These are phyloP conservation scores for Astrephomene gubernaculifera DNA, from an alignment of 139 green algal genomes.

Conservation along the genomic window DNA sequence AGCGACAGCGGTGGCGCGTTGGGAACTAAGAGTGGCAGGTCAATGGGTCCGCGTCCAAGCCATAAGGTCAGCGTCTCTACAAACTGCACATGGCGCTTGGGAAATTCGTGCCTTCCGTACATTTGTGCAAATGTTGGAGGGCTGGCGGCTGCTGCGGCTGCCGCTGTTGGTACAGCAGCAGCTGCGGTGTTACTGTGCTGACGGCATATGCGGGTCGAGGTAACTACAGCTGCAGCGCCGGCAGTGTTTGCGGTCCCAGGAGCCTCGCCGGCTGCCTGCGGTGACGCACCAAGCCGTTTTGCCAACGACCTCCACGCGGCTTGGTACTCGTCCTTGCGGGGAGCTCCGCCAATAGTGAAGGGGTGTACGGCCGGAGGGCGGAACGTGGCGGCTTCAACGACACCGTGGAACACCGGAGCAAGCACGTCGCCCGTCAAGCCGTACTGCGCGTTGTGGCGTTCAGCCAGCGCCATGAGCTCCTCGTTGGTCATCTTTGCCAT, in stretches of 20 bases:
- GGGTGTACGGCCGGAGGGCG: conserved; percentile 8
- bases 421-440: conserved; percentile 23
- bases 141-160: neutral
- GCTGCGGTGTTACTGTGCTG: neutral
- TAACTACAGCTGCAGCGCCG: neutral
- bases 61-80: neutral
- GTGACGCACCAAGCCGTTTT: neutral
- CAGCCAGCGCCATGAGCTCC: conserved; percentile 7
- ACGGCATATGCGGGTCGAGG: neutral
- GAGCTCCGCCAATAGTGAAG: conserved; percentile 19
- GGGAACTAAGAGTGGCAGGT: conserved; percentile 32
- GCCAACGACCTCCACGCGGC: conserved; percentile 27
- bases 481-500: neutral
- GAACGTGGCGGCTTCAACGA: neutral
- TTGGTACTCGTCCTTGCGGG: conserved; percentile 36
- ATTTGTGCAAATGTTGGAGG: conserved; percentile 22
- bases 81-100: neutral
- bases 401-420: neutral
- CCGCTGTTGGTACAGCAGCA: neutral
- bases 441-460: conserved; percentile 4
- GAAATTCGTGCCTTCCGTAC: neutral
- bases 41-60: neutral
- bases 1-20: conserved; percentile 24
- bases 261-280: neutral
- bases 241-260: no score